Percentiles rank a stretch among this genome's conserved stretches.
phyloP scores from a whole-genome alignment of 1,284 basidiomycete species.

The Ceratorhiza oryzae-sativae region DNA sequence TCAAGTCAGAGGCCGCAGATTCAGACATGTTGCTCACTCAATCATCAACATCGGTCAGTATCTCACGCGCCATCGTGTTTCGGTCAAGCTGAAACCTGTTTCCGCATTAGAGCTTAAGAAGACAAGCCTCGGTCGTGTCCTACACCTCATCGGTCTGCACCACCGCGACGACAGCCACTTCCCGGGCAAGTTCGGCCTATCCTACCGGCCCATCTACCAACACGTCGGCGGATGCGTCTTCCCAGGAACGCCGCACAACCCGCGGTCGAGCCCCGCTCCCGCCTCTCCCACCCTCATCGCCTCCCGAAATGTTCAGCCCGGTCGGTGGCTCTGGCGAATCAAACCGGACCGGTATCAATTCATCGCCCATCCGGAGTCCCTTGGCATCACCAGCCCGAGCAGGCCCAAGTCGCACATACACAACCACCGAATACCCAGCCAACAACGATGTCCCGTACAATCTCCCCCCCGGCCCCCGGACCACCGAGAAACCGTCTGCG shows the following conservation, averaged over 20 bases:
- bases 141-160: slow-evolving; percentile 34
- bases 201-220: slow-evolving; percentile 27
- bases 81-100: slow-evolving; percentile 14
- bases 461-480: slow-evolving; percentile 84
- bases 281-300: slow-evolving; percentile 33
- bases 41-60: slow-evolving; percentile 32
- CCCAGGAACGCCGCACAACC: slow-evolving; percentile 8
- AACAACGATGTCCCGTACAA: slow-evolving; percentile 70
- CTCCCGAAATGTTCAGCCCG: slow-evolving; percentile 30
- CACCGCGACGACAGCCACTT: neutral
- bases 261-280: slow-evolving; percentile 11
- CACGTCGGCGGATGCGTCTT: slow-evolving; percentile 21
- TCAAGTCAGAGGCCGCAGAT: slow-evolving; percentile 28
- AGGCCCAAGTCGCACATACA: slow-evolving; percentile 11
- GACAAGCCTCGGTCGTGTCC: slow-evolving; percentile 30
- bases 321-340: slow-evolving; percentile 20
- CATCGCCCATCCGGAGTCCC: slow-evolving; percentile 31
- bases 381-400: slow-evolving; percentile 8
- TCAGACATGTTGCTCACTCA: slow-evolving; percentile 15
- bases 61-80: slow-evolving; percentile 13
- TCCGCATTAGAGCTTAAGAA: slow-evolving; percentile 7
- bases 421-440: neutral
- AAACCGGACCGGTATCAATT: slow-evolving; percentile 16
- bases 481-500: slow-evolving; percentile 74
- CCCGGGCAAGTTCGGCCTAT: slow-evolving; percentile 5